Percentiles rank a stretch among this genome's conserved stretches.
These are phyloP conservation scores for Harringtonia lauricola DNA, from an alignment of 2,329 filamentous ascomycete species.

Conservation along the genomic window DNA sequence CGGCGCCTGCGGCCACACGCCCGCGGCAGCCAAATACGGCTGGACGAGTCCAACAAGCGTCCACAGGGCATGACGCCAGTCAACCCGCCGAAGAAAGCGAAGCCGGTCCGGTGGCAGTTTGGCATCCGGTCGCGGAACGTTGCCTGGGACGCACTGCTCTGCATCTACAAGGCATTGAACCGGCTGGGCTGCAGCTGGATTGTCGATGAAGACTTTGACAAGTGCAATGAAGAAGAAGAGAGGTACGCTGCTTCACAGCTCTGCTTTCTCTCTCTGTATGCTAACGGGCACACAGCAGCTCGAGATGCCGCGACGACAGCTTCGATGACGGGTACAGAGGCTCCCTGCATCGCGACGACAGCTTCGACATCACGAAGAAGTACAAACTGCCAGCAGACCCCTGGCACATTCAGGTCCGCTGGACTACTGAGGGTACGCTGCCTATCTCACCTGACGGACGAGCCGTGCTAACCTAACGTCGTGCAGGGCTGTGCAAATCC, in stretches of 20 bases:
- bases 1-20: constrained; percentile 79
- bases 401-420: constrained; percentile 87
- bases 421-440: constrained; percentile 66
- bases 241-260: constrained; percentile 20
- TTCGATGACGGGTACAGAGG: constrained; percentile 18
- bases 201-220: constrained; percentile 47
- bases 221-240: constrained; percentile 30
- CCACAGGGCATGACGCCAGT: constrained; percentile 54
- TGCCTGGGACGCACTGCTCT: constrained; percentile 86
- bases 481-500: constrained; percentile 28
- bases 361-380: constrained; percentile 44
- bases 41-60: constrained; percentile 51
- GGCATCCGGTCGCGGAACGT: constrained; percentile 91
- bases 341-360: constrained; percentile 22
- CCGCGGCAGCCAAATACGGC: constrained; percentile 54
- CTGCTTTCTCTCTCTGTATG: not conserved
- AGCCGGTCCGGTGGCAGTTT: constrained; percentile 92
- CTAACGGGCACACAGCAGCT: not conserved
- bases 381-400: constrained; percentile 88
- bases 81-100: constrained; percentile 56
- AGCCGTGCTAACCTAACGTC: not conserved
- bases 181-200: constrained; percentile 89
- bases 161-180: constrained; percentile 83
- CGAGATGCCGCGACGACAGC: constrained; percentile 11
- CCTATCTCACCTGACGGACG: too few species aligned